Conservation (phyloP, 2,329 filamentous ascomycete genomes). For the Fusarium guadeloupense region DNA sequence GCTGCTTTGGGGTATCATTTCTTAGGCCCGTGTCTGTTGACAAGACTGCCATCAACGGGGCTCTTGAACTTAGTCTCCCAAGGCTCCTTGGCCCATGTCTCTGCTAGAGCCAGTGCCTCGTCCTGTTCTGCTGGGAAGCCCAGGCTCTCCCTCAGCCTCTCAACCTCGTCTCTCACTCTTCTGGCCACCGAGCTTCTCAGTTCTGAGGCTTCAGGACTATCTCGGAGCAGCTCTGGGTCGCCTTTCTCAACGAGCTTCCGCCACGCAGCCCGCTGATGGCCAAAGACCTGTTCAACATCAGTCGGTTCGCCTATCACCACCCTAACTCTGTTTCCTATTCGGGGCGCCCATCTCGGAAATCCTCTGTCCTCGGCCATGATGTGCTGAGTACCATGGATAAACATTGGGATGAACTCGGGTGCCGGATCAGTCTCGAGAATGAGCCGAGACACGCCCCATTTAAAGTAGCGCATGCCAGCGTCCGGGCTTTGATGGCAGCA, state of each 20-base stretch:
- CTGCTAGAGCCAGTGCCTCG: conserved; percentile 76
- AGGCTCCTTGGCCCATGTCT: conserved; percentile 76
- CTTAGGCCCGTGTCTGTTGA: conserved; percentile 50
- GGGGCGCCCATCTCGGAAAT: conserved; percentile 84
- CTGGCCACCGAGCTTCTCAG: conserved; percentile 79
- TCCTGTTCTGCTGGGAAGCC: conserved; percentile 83
- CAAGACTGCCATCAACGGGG: conserved; percentile 62
- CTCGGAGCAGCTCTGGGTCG: conserved; percentile 57
- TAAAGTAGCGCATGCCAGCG: conserved; percentile 91
- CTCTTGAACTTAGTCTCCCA: conserved; percentile 60
- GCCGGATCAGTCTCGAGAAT: conserved; percentile 90
- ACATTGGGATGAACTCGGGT: conserved; percentile 92
- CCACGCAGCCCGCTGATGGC: conserved; percentile 80
- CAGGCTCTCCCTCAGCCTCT: conserved; percentile 76
- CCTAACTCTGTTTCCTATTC: conserved; percentile 73
- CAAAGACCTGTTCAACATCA: conserved; percentile 78
- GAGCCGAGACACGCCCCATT: conserved; percentile 92
- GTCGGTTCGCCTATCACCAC: conserved; percentile 83
- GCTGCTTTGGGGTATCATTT: conserved; percentile 16
- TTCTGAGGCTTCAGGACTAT: conserved; percentile 71
- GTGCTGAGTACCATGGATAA: conserved; percentile 87
- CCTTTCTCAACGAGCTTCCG: conserved; percentile 65
- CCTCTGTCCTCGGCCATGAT: conserved; percentile 86
- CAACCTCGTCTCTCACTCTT: conserved; percentile 79
- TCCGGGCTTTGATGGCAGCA: conserved; percentile 88